A percentile compares a stretch with the other conserved stretches of the same genome.
Conservation (phyloP, 306 rosid species). For the Gastrolobium bilobum region DNA sequence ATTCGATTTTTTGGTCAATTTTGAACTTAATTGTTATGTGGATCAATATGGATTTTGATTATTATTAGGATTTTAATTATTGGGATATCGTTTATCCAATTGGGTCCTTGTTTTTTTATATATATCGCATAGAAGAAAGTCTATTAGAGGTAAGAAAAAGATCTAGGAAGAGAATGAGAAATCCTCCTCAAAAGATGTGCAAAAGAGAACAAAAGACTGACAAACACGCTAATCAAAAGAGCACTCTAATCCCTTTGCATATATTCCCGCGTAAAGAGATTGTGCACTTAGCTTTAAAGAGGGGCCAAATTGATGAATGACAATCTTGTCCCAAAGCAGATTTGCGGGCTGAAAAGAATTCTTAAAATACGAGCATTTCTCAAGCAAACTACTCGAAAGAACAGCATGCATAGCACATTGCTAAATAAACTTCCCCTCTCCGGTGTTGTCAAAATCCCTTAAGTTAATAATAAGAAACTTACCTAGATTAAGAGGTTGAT, state of each 20-base stretch:
- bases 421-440: not conserved
- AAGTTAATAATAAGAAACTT: conserved; percentile 3
- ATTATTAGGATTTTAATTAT: conserved; percentile 17
- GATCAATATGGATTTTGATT: not conserved
- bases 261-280: not conserved
- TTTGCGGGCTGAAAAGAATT: not conserved
- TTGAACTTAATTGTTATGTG: conserved; percentile 24
- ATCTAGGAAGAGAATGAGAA: not conserved
- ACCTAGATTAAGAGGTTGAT: not conserved
- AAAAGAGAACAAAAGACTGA: not conserved
- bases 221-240: not conserved
- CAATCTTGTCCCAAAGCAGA: not conserved
- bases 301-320: not conserved
- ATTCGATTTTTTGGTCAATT: not conserved
- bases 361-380: not conserved
- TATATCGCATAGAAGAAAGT: not conserved
- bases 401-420: not conserved
- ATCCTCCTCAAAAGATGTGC: not conserved
- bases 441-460: not conserved
- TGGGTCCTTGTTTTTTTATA: not conserved
- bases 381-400: not conserved
- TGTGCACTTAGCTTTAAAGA: not conserved
- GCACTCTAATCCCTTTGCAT: not conserved
- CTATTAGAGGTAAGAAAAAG: not conserved
- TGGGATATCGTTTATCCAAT: not conserved